Evolutionary conservation across 2,329 filamentous ascomycete genomes (phyloP).

Genomic region (Aspergillus fructus): DNA sequence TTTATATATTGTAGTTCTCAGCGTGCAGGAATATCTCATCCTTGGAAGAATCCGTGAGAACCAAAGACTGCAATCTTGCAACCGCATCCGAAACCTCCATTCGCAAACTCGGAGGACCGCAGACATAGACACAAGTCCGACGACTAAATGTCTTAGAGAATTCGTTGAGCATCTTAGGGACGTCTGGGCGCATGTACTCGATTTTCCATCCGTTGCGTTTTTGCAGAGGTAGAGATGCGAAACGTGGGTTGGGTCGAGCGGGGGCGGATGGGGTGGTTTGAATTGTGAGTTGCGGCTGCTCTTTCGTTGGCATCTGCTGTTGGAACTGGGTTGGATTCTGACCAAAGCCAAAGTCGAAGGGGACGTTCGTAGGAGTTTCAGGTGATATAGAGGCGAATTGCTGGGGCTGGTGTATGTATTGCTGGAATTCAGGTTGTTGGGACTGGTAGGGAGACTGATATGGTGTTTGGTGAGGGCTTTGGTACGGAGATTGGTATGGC

Average conservation of each 20-base stretch:
- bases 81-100: conserved; percentile 85
- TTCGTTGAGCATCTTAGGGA: conserved; percentile 81
- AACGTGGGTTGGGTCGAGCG: conserved; percentile 65
- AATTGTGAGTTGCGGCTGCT: background rate
- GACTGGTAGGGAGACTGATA: conserved; percentile 1
- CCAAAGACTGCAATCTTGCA: conserved; percentile 75
- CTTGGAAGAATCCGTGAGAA: conserved; percentile 73
- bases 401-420: background rate
- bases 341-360: conserved; percentile 78
- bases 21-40: conserved; percentile 94
- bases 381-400: background rate
- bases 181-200: conserved; percentile 86
- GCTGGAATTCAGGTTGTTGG: conserved; percentile 3
- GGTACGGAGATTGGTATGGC: conserved; percentile 4
- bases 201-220: conserved; percentile 78
- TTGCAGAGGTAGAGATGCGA: conserved; percentile 68
- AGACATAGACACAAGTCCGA: conserved; percentile 87
- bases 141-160: conserved; percentile 79
- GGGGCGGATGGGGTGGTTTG: conserved; percentile 8
- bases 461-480: conserved; percentile 6
- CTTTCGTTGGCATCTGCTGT: background rate
- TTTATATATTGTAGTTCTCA: conserved; percentile 86
- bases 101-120: conserved; percentile 82
- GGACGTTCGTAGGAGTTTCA: conserved; percentile 12
- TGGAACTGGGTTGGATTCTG: conserved; percentile 44